Base-by-base conservation (phyloP, 306 rosid genomes). In the Cercis canadensis region DNA sequence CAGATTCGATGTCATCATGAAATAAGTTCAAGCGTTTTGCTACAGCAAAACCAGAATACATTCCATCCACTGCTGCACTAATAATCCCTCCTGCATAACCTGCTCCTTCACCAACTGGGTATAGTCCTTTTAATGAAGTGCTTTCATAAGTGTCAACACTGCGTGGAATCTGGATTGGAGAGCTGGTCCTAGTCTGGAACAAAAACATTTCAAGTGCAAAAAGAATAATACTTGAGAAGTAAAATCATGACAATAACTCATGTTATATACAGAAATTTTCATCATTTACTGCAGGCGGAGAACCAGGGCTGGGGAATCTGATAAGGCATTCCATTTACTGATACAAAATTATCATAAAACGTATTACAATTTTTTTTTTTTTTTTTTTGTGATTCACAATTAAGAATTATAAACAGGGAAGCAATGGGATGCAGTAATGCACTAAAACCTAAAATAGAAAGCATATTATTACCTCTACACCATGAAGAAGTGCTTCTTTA, bases 81-180 rank as follows among this genome's bases (percentile, higher is more conserved):
- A 90, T 83, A 62, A 94, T 94, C 62, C 98, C 98, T 56, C 98
- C 98, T 33, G 98, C 98, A 77, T 94, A 94, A 72, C 98, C 98
- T 5, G 98, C 97, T 80, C 98, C 98, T 81, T 94, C 98, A 6
- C 98, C 98, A 55, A 94, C 82, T 10, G 98, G 98, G 74, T 90
- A 90, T 37, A 94, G 87, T 73, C 98, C 92, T 81, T 82, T 87
- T 56, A 94, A 32, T 0, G 89, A 88, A 36, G 89, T 84, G 90
- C 94, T 87, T 80, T 94, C 98, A 2, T 84, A 94, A 55, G 97
- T 84, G 57, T 81, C 85, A 44, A 21, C 62, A 70, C 67, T 39
- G 14, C 98, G 97, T 19, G 94, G 86, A 80, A 93, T 93, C 71
- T 89, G 96, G 73, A 93, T 67, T 0, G 98, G 97, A 15, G 98